Conservation (phyloP, 176 grass and related monocot species). For the Aegilops umbellulata region DNA sequence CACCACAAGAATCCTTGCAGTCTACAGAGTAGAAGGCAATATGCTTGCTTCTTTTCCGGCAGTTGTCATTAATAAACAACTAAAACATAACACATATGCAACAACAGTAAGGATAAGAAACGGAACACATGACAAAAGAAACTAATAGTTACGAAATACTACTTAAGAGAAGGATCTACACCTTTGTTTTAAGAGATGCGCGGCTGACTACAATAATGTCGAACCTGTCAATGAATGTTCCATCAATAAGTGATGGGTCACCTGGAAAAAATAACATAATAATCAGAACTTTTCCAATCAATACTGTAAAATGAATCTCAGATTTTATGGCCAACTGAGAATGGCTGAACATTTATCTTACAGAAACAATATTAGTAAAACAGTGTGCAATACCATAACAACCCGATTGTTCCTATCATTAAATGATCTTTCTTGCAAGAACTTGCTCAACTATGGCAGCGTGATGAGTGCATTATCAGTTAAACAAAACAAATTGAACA, state of each 20-base stretch:
- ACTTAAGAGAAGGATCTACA: slow-evolving; percentile 34
- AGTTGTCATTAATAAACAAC: slow-evolving; percentile 72
- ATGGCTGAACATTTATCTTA: not conserved
- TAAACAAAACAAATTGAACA: not conserved
- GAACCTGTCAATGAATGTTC: slow-evolving; percentile 81
- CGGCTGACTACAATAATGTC: slow-evolving; percentile 82
- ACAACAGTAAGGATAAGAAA: slow-evolving; percentile 12
- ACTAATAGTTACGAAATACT: not conserved
- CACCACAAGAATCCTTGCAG: slow-evolving; percentile 90
- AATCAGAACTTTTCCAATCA: not conserved
- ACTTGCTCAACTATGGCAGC: not conserved
- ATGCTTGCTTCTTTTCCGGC: slow-evolving; percentile 76
- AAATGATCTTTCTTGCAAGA: slow-evolving; percentile 15
- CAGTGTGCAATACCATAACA: not conserved
- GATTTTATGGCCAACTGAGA: not conserved
- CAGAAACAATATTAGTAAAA: not conserved
- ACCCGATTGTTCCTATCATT: not conserved
- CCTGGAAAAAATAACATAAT: slow-evolving; percentile 52
- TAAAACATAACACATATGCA: slow-evolving; percentile 31
- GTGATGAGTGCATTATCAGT: not conserved
- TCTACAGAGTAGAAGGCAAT: slow-evolving; percentile 88
- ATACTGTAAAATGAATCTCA: not conserved
- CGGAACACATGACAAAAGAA: not conserved
- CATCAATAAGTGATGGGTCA: slow-evolving; percentile 67
- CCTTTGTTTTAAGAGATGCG: slow-evolving; percentile 73